phyloP scores from a whole-genome alignment of 176 grass and related monocot genomes.

The Oryza nivara region DNA sequence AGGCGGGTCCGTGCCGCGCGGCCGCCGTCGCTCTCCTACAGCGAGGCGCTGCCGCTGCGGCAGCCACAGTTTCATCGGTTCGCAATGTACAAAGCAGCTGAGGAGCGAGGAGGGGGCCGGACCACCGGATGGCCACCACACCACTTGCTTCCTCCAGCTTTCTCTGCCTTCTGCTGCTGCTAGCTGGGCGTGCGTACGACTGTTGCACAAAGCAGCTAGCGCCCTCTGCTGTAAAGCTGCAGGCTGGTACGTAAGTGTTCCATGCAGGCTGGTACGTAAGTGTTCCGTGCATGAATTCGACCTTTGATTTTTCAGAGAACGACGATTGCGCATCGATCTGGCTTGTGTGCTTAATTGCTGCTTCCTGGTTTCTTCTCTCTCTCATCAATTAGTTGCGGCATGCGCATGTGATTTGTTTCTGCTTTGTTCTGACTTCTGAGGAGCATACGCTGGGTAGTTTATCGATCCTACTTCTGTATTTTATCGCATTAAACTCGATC shows the following conservation, averaged over 20 bases:
- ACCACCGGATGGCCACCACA: not conserved
- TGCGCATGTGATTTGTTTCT: not conserved
- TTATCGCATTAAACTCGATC: not conserved
- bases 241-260: not conserved
- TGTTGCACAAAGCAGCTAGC: not conserved
- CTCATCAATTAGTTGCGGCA: not conserved
- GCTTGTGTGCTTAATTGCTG: not conserved
- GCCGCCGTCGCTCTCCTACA: not conserved
- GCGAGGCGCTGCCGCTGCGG: not conserved
- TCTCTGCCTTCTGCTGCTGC: not conserved
- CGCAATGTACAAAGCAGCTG: not conserved
- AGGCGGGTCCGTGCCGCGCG: slow-evolving; percentile 12
- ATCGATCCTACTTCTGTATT: not conserved
- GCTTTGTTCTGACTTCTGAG: not conserved
- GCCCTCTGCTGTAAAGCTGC: not conserved
- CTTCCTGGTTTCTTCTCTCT: not conserved
- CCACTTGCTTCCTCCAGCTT: not conserved
- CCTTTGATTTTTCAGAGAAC: not conserved
- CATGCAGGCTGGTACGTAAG: not conserved
- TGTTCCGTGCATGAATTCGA: not conserved
- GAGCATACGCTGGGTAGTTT: not conserved
- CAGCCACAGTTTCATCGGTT: no score
- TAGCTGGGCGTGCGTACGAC: not conserved
- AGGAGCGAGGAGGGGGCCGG: not conserved
- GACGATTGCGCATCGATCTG: not conserved